Conservation (phyloP, 805 yeast genomes). For the Wickerhamomyces alni region DNA sequence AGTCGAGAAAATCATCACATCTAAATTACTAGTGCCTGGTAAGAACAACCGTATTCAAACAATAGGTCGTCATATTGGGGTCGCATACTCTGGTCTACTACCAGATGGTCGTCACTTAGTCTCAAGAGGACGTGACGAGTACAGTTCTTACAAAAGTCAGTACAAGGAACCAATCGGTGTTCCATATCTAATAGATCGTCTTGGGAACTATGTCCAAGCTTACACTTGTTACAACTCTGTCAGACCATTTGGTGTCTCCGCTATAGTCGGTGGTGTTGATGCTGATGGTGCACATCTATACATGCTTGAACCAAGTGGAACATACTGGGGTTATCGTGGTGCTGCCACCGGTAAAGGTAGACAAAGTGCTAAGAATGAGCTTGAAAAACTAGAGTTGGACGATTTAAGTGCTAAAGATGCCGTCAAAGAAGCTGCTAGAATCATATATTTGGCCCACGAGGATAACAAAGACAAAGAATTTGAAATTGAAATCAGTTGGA, state of each 20-base stretch:
- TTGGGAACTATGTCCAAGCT: conserved; percentile 90
- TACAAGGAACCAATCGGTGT: conserved; percentile 76
- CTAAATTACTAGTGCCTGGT: conserved; percentile 84
- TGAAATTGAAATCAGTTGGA: conserved; percentile 93
- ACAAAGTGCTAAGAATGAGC: conserved; percentile 94
- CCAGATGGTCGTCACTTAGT: conserved; percentile 97
- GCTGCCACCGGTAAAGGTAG: conserved; percentile 99
- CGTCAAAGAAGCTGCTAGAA: conserved; percentile 88
- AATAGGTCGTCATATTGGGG: conserved; percentile 89
- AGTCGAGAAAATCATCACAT: conserved; percentile 85
- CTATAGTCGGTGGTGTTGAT: conserved; percentile 92
- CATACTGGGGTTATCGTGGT: conserved; percentile 95
- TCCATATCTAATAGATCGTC: conserved; percentile 76
- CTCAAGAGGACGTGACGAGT: conserved; percentile 88
- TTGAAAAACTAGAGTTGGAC: conserved; percentile 77
- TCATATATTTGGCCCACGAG: conserved; percentile 91
- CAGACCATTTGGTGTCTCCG: conserved; percentile 93
- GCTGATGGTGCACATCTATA: conserved; percentile 85
- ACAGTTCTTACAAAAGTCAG: conserved; percentile 65
- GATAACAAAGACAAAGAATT: conserved; percentile 97
- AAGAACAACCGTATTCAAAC: conserved; percentile 89
- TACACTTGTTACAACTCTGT: conserved; percentile 95
- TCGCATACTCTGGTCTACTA: conserved; percentile 87
- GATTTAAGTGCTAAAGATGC: conserved; percentile 73
- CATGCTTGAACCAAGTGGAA: conserved; percentile 97